phyloP scores from a whole-genome alignment of 768 basidiomycete species.

The Termitomyces sp. region DNA sequence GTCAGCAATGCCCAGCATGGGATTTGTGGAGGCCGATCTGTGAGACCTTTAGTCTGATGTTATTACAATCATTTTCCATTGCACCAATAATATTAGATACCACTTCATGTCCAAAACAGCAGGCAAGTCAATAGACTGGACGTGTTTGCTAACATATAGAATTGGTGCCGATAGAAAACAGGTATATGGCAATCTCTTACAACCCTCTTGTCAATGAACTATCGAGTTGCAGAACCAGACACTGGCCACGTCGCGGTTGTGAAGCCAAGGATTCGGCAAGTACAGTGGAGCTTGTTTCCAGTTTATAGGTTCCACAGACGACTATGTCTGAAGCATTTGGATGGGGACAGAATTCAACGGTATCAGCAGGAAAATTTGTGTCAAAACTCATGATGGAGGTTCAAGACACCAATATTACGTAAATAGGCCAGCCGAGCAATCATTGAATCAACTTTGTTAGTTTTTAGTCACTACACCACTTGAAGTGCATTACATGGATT shows the following conservation, averaged over 20 bases:
- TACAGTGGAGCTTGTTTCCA: constrained; percentile 30
- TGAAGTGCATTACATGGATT: constrained; percentile 41
- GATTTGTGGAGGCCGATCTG: constrained; percentile 29
- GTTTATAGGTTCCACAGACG: constrained; percentile 89
- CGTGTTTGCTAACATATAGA: constrained; percentile 36
- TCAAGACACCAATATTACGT: background rate
- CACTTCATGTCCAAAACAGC: constrained; percentile 96
- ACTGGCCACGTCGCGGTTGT: constrained; percentile 61
- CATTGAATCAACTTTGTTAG: no score
- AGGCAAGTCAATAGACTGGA: constrained; percentile 67
- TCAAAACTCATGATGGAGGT: constrained; percentile 27
- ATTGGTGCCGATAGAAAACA: background rate
- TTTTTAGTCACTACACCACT: background rate
- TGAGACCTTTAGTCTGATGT: constrained; percentile 48
- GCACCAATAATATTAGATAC: constrained; percentile 32
- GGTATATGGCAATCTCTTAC: constrained; percentile 23
- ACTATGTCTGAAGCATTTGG: constrained; percentile 54
- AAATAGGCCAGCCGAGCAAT: no score
- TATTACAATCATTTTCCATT: background rate
- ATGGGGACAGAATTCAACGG: constrained; percentile 86
- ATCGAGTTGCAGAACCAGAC: constrained; percentile 57
- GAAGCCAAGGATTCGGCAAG: constrained; percentile 4
- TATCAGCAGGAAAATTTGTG: constrained; percentile 84
- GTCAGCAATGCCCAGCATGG: constrained; percentile 71
- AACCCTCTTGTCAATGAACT: constrained; percentile 17